Percentiles rank a stretch among this genome's conserved stretches.
These are phyloP conservation scores for Boletus sp. DNA, from an alignment of 768 basidiomycete genomes.

Conservation along the genomic window DNA sequence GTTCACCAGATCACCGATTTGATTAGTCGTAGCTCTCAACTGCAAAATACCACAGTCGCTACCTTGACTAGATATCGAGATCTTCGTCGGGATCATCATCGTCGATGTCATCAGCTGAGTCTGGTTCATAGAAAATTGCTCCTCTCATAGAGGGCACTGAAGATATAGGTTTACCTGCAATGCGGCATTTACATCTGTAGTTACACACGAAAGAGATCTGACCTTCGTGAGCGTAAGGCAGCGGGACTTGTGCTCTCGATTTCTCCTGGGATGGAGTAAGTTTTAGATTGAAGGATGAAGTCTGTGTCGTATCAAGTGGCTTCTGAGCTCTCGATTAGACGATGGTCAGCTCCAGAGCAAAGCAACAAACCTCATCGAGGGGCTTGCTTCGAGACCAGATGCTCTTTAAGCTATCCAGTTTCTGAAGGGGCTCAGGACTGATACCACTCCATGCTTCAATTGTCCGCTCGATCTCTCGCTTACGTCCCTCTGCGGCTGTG, in stretches of 20 bases:
- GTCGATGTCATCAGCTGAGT: constrained; percentile 91
- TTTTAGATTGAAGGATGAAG: constrained; percentile 83
- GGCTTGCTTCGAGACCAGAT: constrained; percentile 40
- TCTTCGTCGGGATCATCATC: constrained; percentile 97
- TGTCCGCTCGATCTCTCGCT: constrained; percentile 54
- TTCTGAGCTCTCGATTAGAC: constrained; percentile 22
- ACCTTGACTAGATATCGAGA: constrained; percentile 61
- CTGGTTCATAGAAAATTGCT: constrained; percentile 84
- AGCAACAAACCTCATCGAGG: constrained; percentile 30
- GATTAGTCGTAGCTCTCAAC: neutral
- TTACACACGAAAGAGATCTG: constrained; percentile 3
- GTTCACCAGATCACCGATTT: neutral
- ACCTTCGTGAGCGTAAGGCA: constrained; percentile 92
- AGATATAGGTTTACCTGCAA: constrained; percentile 34
- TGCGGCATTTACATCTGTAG: neutral
- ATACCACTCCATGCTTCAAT: constrained; percentile 59
- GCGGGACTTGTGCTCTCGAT: constrained; percentile 74
- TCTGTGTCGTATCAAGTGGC: constrained; percentile 58
- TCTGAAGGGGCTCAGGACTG: constrained; percentile 44
- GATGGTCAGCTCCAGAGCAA: neutral
- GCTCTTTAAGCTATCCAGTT: constrained; percentile 50
- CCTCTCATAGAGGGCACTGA: constrained; percentile 25
- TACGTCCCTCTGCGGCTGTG: constrained; percentile 40
- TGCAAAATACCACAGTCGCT: neutral
- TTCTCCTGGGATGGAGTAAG: constrained; percentile 80